A percentile compares a stretch with the other conserved stretches of the same genome.
Conservation (phyloP, 164 flowering plant species). For the Aristolochia contorta region DNA sequence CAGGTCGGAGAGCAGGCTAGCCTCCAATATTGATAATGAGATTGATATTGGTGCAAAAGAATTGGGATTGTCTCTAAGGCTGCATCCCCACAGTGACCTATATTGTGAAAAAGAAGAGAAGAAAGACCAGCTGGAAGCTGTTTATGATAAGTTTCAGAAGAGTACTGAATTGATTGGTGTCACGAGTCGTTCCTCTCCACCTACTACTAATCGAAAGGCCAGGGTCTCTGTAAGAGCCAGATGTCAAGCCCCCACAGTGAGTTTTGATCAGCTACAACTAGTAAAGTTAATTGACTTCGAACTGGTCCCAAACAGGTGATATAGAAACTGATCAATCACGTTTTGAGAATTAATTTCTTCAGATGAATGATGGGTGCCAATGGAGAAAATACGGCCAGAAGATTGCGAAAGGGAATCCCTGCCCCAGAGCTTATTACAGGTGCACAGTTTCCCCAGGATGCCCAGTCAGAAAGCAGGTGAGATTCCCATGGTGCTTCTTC, state of each 20-base stretch:
- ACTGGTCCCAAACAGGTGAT: too few species aligned
- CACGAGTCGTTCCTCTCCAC: slow-evolving; percentile 21
- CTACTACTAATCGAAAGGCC: slow-evolving; percentile 41
- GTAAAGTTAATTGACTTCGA: background rate
- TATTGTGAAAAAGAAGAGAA: slow-evolving; percentile 11
- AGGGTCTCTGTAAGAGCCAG: slow-evolving; percentile 86
- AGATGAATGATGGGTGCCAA: slow-evolving; percentile 81
- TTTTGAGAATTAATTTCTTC: background rate
- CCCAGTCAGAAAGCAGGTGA: slow-evolving; percentile 71
- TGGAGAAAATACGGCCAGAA: slow-evolving; percentile 85
- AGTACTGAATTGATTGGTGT: slow-evolving; percentile 23
- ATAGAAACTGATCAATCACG: background rate
- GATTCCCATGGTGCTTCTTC: too few species aligned
- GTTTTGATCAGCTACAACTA: slow-evolving; percentile 11
- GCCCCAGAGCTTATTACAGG: slow-evolving; percentile 74
- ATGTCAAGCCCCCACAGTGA: slow-evolving; percentile 65
- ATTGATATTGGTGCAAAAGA: slow-evolving; percentile 18
- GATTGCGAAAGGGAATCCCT: slow-evolving; percentile 69
- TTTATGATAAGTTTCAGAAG: slow-evolving; percentile 16
- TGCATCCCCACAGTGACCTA: slow-evolving; percentile 19
- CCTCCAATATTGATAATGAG: slow-evolving; percentile 12
- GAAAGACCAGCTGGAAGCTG: slow-evolving; percentile 7
- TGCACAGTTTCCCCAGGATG: slow-evolving; percentile 71
- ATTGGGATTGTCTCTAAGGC: slow-evolving; percentile 48
- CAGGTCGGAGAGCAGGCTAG: slow-evolving; percentile 5